Percentiles rank a stretch among this genome's conserved stretches.
phyloP scores from a whole-genome alignment of 257 asterid species.

The Salvia splendens region DNA sequence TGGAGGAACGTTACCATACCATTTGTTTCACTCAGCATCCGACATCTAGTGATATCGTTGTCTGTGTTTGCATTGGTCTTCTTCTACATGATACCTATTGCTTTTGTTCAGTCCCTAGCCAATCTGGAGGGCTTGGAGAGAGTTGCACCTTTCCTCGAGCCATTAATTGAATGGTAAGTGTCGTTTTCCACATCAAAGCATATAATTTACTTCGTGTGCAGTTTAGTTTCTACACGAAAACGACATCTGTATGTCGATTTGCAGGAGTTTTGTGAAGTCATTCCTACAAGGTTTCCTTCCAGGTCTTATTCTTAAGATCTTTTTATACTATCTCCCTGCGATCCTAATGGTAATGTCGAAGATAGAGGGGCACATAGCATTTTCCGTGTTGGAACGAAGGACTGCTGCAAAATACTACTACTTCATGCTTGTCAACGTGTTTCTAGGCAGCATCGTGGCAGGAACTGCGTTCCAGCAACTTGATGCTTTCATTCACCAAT shows the following conservation, averaged over 20 bases:
- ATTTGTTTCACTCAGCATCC: constrained; percentile 71
- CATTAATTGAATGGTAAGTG: constrained; percentile 81
- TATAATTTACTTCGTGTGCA: background rate
- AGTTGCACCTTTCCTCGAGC: constrained; percentile 95
- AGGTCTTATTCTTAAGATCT: constrained; percentile 84
- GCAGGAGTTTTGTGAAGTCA: constrained; percentile 86
- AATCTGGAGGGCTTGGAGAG: constrained; percentile 91
- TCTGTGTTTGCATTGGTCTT: constrained; percentile 79
- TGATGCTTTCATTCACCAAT: constrained; percentile 81
- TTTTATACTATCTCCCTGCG: constrained; percentile 65
- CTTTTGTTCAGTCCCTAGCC: constrained; percentile 95
- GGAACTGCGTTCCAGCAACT: constrained; percentile 99
- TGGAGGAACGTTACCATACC: constrained; percentile 90
- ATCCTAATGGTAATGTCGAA: constrained; percentile 85
- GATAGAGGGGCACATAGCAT: constrained; percentile 86
- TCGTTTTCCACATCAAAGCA: background rate
- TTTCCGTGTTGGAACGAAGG: constrained; percentile 76
- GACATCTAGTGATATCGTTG: constrained; percentile 64
- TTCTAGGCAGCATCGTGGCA: constrained; percentile 88
- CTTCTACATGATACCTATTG: constrained; percentile 99
- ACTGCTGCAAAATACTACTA: constrained; percentile 92
- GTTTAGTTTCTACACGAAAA: background rate
- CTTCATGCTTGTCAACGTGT: constrained; percentile 93
- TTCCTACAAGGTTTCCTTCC: constrained; percentile 97
- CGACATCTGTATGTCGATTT: background rate